These are phyloP conservation scores for Purpureocillium takamizusanense DNA, from an alignment of 2,329 filamentous ascomycete genomes.

Conservation along the genomic window DNA sequence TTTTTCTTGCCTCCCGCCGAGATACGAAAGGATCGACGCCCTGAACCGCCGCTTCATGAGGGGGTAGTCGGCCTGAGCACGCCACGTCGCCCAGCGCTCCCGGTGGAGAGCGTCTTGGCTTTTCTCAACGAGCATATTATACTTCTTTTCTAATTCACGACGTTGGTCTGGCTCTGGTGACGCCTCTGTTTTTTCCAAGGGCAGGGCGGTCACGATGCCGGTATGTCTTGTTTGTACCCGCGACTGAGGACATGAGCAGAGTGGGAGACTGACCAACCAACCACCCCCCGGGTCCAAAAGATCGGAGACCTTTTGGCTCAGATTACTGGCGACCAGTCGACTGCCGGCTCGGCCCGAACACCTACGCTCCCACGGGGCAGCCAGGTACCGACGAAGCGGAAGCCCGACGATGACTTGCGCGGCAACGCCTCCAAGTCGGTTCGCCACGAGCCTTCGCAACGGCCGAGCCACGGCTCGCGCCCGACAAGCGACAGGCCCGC, in stretches of 20 bases:
- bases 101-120: too few species aligned
- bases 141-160: too few species aligned
- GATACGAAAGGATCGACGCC: too few species aligned
- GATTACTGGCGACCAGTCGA: constrained; percentile 46
- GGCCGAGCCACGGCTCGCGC: constrained; percentile 3
- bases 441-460: constrained; percentile 16
- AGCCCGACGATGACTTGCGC: constrained; percentile 43
- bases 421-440: constrained; percentile 31
- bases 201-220: constrained; percentile 5
- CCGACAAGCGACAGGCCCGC: neutral
- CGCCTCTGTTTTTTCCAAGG: neutral
- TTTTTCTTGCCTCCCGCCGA: too few species aligned
- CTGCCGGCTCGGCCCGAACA: constrained; percentile 22
- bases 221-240: neutral
- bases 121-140: too few species aligned
- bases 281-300: constrained; percentile 12
- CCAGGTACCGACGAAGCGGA: constrained; percentile 39
- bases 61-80: too few species aligned
- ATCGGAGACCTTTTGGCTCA: constrained; percentile 36
- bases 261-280: too few species aligned
- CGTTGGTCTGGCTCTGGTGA: neutral
- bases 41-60: too few species aligned
- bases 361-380: constrained; percentile 17
- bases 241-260: too few species aligned
- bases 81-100: too few species aligned